Evolutionary conservation across 306 rosid species (phyloP), one percentile per base, ranked within the genome.

Genomic region (Fragaria ananassa): DNA sequence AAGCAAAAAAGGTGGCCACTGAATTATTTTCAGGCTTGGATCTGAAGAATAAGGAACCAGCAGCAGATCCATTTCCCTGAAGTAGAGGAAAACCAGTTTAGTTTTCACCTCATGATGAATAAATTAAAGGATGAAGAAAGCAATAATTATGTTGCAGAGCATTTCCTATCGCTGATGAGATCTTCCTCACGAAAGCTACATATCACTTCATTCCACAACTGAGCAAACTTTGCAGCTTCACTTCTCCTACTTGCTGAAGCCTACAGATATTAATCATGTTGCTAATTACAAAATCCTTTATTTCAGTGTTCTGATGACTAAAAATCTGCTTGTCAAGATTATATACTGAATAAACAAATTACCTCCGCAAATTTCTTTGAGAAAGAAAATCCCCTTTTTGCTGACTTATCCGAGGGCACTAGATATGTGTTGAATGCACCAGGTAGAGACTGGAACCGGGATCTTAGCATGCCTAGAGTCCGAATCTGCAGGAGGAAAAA

Each of bases 181-280:
- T 95, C 99, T 78, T 95, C 97, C 89, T 95, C 97, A 14, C 99
- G 97, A 80, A 90, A 95, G 88, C 99, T 92, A 83, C 97, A 89
- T 70, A 95, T 95, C 76, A 95, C 81, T 90, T 92, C 97, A 78
- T 95, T 95, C 97, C 97, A 95, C 79, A 95, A 64, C 74, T 95
- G 99, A 76, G 99, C 96, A 85, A 95, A 95, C 75, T 95, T 95
- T 49, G 99, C 96, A 81, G 99, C 99, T 86, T 95, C 99, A 87
- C 90, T 89, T 85, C 97, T 92, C 85, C 89, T 89, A 87, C 92
- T 90, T 21, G 97, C 74, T 12, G 97, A 81, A 83, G 92, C 83
- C 99, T 95, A 78, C 81, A 76, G 68, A 57, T 53, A 76, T 45
- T 21, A 74, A 84, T 44, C 80, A 64, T 27, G 49, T 79, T 80